phyloP scores from a whole-genome alignment of 805 yeast genomes.

The Myxozyma sirexii region DNA sequence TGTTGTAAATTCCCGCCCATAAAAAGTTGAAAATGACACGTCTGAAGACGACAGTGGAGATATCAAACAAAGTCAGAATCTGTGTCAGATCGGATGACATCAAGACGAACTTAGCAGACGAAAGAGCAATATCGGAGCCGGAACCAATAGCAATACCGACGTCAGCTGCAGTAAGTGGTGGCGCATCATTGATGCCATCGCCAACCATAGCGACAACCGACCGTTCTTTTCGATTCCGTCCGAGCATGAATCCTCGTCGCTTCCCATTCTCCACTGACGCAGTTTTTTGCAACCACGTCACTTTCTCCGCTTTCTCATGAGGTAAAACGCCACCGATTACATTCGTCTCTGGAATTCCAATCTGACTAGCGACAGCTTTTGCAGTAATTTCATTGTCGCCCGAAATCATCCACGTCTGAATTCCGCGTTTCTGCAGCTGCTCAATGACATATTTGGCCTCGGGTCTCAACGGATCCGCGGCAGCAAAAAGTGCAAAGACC shows the following conservation, averaged over 20 bases:
- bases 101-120: constrained; percentile 73
- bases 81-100: constrained; percentile 54
- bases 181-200: constrained; percentile 84
- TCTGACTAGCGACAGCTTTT: constrained; percentile 61
- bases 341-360: constrained; percentile 56
- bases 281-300: constrained; percentile 57
- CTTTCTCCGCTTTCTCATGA: constrained; percentile 65
- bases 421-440: constrained; percentile 46
- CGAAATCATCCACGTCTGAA: constrained; percentile 73
- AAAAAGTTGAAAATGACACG: constrained; percentile 79
- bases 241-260: constrained; percentile 17
- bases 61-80: constrained; percentile 60
- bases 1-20: constrained; percentile 84
- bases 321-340: constrained; percentile 76
- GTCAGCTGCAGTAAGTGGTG: constrained; percentile 73
- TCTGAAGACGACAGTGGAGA: constrained; percentile 68
- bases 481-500: constrained; percentile 55
- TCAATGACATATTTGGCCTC: constrained; percentile 60
- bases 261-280: constrained; percentile 29
- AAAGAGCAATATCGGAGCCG: constrained; percentile 75
- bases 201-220: constrained; percentile 75
- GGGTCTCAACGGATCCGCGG: constrained; percentile 56
- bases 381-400: constrained; percentile 76
- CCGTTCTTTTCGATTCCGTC: constrained; percentile 32
- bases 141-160: constrained; percentile 77